Conservation (phyloP, 75 land plant species). For the Sequoiadendron giganteum region DNA sequence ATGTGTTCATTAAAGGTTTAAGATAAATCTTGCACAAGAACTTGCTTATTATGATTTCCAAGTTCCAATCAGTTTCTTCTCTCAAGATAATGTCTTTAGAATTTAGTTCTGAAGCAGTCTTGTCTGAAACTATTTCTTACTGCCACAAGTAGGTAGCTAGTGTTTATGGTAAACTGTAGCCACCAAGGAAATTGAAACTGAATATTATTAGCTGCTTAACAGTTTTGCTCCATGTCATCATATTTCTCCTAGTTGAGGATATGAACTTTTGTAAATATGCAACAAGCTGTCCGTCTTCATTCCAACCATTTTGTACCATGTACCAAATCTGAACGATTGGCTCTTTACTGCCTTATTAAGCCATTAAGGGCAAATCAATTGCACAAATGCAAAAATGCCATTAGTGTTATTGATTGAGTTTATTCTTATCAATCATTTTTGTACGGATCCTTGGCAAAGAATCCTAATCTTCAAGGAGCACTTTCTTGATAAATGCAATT, state of each 20-base stretch:
- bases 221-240: not conserved
- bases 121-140: not conserved
- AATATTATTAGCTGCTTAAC: not conserved
- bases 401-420: not conserved
- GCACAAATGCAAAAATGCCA: not conserved
- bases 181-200: not conserved
- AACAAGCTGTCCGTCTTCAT: not conserved
- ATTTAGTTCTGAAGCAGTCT: not conserved
- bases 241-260: not conserved
- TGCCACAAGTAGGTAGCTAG: not conserved
- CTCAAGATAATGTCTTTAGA: not conserved
- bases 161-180: not conserved
- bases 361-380: not conserved
- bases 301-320: not conserved
- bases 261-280: not conserved
- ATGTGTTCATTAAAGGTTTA: not conserved
- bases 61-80: not conserved
- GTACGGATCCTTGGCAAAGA: no score
- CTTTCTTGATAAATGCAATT: not conserved
- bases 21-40: not conserved
- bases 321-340: not conserved
- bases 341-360: not conserved
- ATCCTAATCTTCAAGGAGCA: not conserved
- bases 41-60: not conserved
- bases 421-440: not conserved